Conservation (phyloP, 2,329 filamentous ascomycete species). For the Alternaria sp. region DNA sequence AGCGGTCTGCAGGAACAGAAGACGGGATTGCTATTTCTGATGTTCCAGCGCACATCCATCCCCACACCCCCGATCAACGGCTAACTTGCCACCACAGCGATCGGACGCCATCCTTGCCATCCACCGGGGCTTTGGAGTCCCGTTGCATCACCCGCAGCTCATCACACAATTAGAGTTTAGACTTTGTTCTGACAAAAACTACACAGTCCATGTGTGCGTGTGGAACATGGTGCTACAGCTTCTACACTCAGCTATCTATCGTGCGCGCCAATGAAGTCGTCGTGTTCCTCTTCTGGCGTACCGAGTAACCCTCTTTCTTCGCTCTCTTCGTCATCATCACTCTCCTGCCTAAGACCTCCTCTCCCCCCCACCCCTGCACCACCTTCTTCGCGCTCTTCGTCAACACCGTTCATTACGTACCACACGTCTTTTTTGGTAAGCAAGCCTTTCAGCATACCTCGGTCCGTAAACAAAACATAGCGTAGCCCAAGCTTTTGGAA, state of each 20-base stretch:
- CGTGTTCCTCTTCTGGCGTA: slow-evolving; percentile 29
- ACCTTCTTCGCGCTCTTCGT: slow-evolving; percentile 40
- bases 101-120: not conserved
- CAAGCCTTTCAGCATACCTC: slow-evolving; percentile 80
- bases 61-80: slow-evolving; percentile 2
- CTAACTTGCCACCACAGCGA: slow-evolving; percentile 5
- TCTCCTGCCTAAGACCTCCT: slow-evolving; percentile 45
- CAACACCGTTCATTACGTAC: slow-evolving; percentile 77
- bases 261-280: slow-evolving; percentile 22
- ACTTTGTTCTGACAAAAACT: not conserved
- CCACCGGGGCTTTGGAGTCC: slow-evolving; percentile 1
- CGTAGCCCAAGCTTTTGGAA: slow-evolving; percentile 93
- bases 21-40: not conserved
- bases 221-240: slow-evolving; percentile 3
- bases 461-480: slow-evolving; percentile 86
- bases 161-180: not conserved
- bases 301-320: slow-evolving; percentile 51
- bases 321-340: slow-evolving; percentile 33
- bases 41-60: not conserved
- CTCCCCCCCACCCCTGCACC: slow-evolving; percentile 45
- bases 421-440: slow-evolving; percentile 98
- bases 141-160: not conserved
- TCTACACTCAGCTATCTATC: slow-evolving; percentile 9
- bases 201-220: not conserved
- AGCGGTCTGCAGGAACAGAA: slow-evolving; percentile 7